A percentile compares a stretch with the other conserved stretches of the same genome.
Evolutionary conservation across 371 early-diverging fungal species (phyloP).

Genomic region (Mucor saturninus): DNA sequence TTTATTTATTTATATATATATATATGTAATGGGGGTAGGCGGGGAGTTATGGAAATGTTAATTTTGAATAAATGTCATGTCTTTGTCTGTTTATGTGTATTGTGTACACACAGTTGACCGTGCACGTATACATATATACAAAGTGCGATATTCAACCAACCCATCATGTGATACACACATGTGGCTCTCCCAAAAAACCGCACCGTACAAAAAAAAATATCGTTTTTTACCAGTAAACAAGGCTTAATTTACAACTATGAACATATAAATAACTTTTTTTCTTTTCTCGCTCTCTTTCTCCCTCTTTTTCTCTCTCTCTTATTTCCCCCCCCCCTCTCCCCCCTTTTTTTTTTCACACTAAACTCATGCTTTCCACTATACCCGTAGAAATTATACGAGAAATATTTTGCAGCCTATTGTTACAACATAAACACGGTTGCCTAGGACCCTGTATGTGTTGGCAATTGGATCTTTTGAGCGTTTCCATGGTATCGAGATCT

Average conservation of each 20-base stretch:
- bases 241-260: slow-evolving; percentile 3
- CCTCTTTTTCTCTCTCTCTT: not conserved
- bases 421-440: not conserved
- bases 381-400: slow-evolving; percentile 13
- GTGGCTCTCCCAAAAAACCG: not conserved
- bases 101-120: too few relatives aligned
- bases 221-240: not conserved
- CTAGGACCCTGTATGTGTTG: slow-evolving; percentile 19
- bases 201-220: not conserved
- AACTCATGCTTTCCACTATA: not conserved
- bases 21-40: not conserved
- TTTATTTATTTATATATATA: not conserved
- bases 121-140: not conserved
- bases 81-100: too few relatives aligned
- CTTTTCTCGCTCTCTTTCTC: not conserved
- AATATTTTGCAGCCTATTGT: slow-evolving; percentile 1
- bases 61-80: too few relatives aligned
- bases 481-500: slow-evolving; percentile 27
- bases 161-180: slow-evolving; percentile 9
- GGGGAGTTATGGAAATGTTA: not conserved
- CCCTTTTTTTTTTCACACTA: not conserved
- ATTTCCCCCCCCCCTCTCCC: not conserved
- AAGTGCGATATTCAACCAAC: not conserved
- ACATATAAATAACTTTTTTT: slow-evolving; percentile 8
- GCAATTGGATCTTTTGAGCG: slow-evolving; percentile 27